These are phyloP conservation scores for Botrytis deweyae DNA, from an alignment of 2,329 filamentous ascomycete species.

Conservation along the genomic window DNA sequence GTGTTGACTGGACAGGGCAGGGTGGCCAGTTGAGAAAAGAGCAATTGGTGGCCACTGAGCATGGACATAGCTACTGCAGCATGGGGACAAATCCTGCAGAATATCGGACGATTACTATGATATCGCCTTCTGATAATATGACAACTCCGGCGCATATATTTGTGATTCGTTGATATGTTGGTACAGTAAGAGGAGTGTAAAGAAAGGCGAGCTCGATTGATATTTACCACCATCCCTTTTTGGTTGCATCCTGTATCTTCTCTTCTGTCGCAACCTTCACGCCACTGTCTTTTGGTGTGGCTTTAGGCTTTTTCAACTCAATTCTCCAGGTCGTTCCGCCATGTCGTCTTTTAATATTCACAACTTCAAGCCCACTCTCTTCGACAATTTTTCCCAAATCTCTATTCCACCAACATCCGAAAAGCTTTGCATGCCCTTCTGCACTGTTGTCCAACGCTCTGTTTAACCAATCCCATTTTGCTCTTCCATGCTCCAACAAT, in stretches of 20 bases:
- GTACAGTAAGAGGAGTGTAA: background rate
- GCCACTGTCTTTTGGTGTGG: background rate
- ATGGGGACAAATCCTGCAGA: background rate
- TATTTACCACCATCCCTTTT: constrained; percentile 1
- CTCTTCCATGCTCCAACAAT: constrained; percentile 62
- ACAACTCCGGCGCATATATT: background rate
- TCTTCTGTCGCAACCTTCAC: background rate
- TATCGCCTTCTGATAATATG: background rate
- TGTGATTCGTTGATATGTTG: background rate
- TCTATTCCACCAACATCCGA: constrained; percentile 69
- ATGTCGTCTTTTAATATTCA: constrained; percentile 53
- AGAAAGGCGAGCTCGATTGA: constrained; percentile 3
- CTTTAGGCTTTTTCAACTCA: constrained; percentile 47
- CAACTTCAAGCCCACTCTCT: constrained; percentile 57
- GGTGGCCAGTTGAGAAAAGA: background rate
- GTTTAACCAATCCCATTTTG: constrained; percentile 55
- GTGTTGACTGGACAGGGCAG: background rate
- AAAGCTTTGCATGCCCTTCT: constrained; percentile 55
- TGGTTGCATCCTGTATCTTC: background rate
- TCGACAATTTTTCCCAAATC: constrained; percentile 57
- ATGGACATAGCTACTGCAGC: background rate
- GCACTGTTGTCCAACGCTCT: constrained; percentile 56
- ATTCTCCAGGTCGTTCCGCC: constrained; percentile 59
- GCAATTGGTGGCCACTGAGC: background rate
- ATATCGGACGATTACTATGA: background rate